A percentile compares a stretch with the other conserved stretches of the same genome.
Evolutionary conservation across 352 stramenopile genomes (phyloP).

Genomic region (Phytophthora cactorum): DNA sequence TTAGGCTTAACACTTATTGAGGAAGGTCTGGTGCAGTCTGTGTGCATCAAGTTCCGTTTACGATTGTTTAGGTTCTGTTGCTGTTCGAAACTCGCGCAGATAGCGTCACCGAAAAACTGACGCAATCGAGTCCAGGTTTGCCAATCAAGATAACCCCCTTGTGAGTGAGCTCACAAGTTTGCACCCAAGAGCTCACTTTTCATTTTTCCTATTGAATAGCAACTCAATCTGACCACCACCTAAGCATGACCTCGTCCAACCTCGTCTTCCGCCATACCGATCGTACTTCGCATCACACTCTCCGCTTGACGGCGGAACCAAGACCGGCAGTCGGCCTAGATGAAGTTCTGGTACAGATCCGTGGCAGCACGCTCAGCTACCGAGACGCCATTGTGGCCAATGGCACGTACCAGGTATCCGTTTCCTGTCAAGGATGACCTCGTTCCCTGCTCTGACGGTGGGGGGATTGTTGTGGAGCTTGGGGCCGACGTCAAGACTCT

Average conservation of each 20-base stretch:
- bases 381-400: constrained; percentile 14
- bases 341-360: not conserved
- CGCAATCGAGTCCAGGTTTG: no score
- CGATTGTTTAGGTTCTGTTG: no score
- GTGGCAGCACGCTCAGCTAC: constrained; percentile 6
- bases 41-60: no score
- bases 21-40: no score
- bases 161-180: not conserved
- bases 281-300: constrained; percentile 18
- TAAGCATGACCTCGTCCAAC: constrained; percentile 10
- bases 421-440: constrained; percentile 5
- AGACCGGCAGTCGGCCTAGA: constrained; percentile 3
- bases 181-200: not conserved
- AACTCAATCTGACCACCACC: not conserved
- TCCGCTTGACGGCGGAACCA: constrained; percentile 12
- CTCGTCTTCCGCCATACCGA: constrained; percentile 16
- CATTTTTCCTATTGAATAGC: not conserved
- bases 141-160: not conserved
- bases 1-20: no score
- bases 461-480: no score
- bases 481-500: not conserved
- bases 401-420: not conserved
- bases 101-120: no score
- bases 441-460: not conserved
- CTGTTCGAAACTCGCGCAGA: no score